Base-by-base conservation (phyloP, 208 protist genomes). In the Leishmania gerbilli region DNA sequence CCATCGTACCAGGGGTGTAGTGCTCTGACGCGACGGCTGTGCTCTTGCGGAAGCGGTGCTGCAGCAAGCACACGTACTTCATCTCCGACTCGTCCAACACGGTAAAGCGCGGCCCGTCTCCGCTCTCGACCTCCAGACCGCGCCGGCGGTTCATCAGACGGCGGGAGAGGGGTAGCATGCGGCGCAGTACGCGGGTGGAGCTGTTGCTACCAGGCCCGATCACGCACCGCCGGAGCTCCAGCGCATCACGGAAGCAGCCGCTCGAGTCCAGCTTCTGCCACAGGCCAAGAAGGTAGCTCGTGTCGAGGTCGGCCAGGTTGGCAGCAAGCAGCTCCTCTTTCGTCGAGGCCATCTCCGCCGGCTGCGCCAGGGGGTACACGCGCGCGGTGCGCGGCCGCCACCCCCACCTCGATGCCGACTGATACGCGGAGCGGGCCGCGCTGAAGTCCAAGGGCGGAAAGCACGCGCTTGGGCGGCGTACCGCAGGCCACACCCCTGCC, bases 21-120 rank as follows among this genome's bases (percentile, higher is more conserved):
- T 49, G 45, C 27, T 72, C 51, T 1, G 75, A 1, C 34, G 86
- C 74, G 3, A 86, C 89, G 71, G 81, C 86, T 11, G 86, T 84
- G 72, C 81, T 88, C 21, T 81, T 80, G 34, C 92, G 86, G 74
- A 83, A 90, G 53, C 87, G 87, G 74, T 95, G 92, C 24, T 77
- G 80, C 55, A 95, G 85, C 7, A 93, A 58, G 74, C 84, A 92
- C 31, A 94, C 83, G 72, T 88, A 93, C 58, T 84, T 82, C 74
- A 83, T 81, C 55, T 83, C 83, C 42, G 62, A 62, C 67, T 79
- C 79, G 17, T 37, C 53, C 24, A 83, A 45, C 47, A 69, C 69
- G 31, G 69, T 81, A n/a, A 64, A 76, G 37, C 78, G 69, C 55
- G 49, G n/a, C 2, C 53, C 53, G 55, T 53, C 27, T 64, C n/a